Conservation (phyloP, 2,329 filamentous ascomycete species). For the Plenodomus lindquistii region DNA sequence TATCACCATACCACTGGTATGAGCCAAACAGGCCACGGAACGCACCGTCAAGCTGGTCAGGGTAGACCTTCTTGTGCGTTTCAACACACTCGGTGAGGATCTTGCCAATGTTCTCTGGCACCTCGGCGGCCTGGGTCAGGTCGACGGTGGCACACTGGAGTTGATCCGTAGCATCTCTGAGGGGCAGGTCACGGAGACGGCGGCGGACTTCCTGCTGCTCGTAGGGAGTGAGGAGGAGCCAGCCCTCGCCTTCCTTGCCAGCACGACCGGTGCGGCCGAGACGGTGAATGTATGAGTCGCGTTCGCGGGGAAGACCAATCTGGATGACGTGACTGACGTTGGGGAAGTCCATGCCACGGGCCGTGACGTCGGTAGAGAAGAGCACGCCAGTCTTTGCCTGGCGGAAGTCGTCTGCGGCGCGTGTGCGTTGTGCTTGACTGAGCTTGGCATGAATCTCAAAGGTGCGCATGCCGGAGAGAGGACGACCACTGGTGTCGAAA, state of each 20-base stretch:
- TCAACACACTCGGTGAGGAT: constrained; percentile 52
- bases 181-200: constrained; percentile 63
- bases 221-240: constrained; percentile 63
- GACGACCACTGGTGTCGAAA: constrained; percentile 9
- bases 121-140: constrained; percentile 46
- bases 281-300: constrained; percentile 57
- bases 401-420: constrained; percentile 73
- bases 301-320: constrained; percentile 50
- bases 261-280: constrained; percentile 64
- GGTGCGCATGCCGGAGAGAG: constrained; percentile 39
- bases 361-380: constrained; percentile 56
- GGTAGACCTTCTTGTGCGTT: constrained; percentile 51
- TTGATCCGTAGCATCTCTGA: constrained; percentile 56
- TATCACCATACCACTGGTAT: constrained; percentile 49
- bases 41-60: constrained; percentile 48
- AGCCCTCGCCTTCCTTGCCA: constrained; percentile 72
- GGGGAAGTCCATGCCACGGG: constrained; percentile 58
- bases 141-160: constrained; percentile 57
- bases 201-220: constrained; percentile 56
- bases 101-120: constrained; percentile 48
- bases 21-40: constrained; percentile 65
- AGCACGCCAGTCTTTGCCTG: constrained; percentile 59
- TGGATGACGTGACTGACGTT: constrained; percentile 58
- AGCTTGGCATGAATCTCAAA: constrained; percentile 80
- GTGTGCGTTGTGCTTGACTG: constrained; percentile 69